Base-by-base conservation (phyloP, 345 rosid genomes). In the Ceriops decandra region DNA sequence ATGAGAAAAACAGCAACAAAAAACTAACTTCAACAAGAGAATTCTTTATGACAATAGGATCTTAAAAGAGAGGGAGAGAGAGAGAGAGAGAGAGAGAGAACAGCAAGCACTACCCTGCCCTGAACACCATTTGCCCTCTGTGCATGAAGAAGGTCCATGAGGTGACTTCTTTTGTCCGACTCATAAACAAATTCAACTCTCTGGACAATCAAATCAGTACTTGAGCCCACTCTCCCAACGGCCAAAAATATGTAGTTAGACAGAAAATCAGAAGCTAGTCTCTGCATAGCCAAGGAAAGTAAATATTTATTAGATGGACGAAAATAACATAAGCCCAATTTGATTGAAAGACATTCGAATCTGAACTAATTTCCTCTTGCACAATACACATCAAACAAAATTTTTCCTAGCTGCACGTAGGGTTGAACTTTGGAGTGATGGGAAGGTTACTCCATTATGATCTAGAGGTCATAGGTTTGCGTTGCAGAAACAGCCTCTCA, bases 111-210 rank as follows among this genome's bases (percentile, higher is more conserved):
- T 53, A 95, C 99, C 99, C 90, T 95, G 68, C 85, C 85, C 38
- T 88, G 88, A 75, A 72, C 72, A 71, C 83, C 98, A 83, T 79
- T 87, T 65, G 77, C 92, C 82, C 88, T 87, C 72, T 95, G 99
- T 21, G 99, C 99, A 61, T 91, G 96, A 77, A 95, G 96, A 65
- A 95, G 98, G 79, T 95, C 99, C 99, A 95, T 95, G 54, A 95
- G 98, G 67, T 91, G 93, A 77, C 99, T 95, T 85, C 99, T 91
- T 82, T 95, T 95, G 84, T 95, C 99, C 36, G 96, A 76, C 47
- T 95, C 98, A 1, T 84, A 91, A 62, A 95, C 99, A 81, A 85
- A 87, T 75, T 91, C 99, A 72, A 95, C 97, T 78, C 99, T 88
- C 78, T 95, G 99, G 68, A 82, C 89, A 77, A 95, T 95, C 84